Conservation (phyloP, 176 grass and related monocot genomes). For the Lolium rigidum region DNA sequence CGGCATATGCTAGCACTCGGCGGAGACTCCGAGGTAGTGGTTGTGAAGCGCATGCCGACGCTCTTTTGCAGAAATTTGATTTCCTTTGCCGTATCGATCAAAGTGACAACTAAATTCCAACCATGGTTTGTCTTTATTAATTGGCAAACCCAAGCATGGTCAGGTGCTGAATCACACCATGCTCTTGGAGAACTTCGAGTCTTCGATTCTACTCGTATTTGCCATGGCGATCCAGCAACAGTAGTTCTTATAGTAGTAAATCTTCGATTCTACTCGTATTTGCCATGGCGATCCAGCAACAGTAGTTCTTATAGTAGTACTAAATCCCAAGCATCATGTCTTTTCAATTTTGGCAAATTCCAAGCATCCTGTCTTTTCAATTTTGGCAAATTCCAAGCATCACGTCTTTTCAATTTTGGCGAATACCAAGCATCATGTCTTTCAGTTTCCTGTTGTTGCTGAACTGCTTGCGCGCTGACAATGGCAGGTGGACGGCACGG, state of each 20-base stretch:
- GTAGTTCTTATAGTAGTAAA: too few relatives aligned
- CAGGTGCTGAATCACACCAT: too few relatives aligned
- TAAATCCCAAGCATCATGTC: too few relatives aligned
- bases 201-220: too few relatives aligned
- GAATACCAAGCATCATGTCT: background rate
- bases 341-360: too few relatives aligned
- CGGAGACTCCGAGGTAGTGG: slow-evolving; percentile 38
- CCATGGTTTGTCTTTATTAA: background rate
- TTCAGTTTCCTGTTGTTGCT: background rate
- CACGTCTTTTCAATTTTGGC: background rate
- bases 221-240: too few relatives aligned
- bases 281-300: too few relatives aligned
- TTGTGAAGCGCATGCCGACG: background rate
- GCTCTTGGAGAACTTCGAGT: too few relatives aligned
- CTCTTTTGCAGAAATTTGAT: background rate
- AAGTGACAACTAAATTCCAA: background rate
- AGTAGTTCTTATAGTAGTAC: too few relatives aligned
- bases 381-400: background rate
- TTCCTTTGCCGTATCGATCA: background rate
- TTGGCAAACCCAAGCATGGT: background rate
- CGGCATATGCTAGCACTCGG: slow-evolving; percentile 21
- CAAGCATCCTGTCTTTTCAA: too few relatives aligned
- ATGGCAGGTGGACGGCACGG: slow-evolving; percentile 68
- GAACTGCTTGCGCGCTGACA: background rate
- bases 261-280: too few relatives aligned